Percentiles rank a stretch among this genome's conserved stretches.
Conservation (phyloP, 2,329 filamentous ascomycete species). For the Aspergillus piperis region DNA sequence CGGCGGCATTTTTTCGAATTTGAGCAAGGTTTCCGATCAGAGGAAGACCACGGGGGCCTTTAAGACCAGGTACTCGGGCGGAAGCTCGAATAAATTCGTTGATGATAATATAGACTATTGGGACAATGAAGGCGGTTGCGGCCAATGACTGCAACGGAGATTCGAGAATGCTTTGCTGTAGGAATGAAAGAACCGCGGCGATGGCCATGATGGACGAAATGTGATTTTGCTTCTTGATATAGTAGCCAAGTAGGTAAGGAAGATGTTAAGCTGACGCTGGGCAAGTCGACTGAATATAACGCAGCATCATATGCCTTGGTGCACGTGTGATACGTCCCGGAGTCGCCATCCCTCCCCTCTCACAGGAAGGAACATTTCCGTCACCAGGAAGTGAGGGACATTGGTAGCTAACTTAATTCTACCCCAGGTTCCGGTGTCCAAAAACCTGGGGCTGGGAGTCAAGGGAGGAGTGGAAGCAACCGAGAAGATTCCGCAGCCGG, state of each 20-base stretch:
- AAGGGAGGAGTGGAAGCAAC: conserved; percentile 9
- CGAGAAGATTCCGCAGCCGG: conserved; percentile 27
- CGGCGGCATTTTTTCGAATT: conserved; percentile 57
- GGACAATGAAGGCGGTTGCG: conserved; percentile 26
- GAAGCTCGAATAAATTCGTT: conserved; percentile 53
- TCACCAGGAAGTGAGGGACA: not conserved
- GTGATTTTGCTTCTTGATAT: not conserved
- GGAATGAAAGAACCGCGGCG: conserved; percentile 21
- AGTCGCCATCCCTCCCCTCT: conserved; percentile 7
- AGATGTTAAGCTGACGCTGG: not conserved
- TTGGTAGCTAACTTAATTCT: conserved; percentile 14
- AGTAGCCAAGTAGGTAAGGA: not conserved
- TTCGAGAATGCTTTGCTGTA: conserved; percentile 23
- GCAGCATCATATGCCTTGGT: not conserved
- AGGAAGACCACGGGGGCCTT: conserved; percentile 54
- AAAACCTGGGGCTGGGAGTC: not conserved
- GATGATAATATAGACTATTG: conserved; percentile 49
- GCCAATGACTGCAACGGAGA: conserved; percentile 26
- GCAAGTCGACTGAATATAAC: conserved; percentile 10
- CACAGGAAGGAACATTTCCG: conserved; percentile 27
- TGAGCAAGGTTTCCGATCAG: conserved; percentile 59
- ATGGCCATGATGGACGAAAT: conserved; percentile 30
- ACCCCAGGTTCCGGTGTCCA: not conserved
- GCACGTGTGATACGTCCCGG: not conserved
- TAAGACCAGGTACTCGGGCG: conserved; percentile 50